These are phyloP conservation scores for Phytophthora megakarya DNA, from an alignment of 352 stramenopile species.

Conservation along the genomic window DNA sequence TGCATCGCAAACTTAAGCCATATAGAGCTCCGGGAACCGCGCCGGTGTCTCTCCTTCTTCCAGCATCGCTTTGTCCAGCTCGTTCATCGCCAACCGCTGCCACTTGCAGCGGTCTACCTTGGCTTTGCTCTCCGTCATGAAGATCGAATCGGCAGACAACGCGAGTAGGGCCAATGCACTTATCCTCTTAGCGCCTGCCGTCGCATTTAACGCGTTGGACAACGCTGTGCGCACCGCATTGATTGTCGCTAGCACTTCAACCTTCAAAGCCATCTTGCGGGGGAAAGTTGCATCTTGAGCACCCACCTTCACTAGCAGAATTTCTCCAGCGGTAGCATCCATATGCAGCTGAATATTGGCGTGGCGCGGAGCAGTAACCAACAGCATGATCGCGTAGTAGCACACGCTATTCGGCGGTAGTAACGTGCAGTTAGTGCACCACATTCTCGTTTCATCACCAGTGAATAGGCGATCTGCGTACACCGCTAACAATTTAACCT, in stretches of 20 bases:
- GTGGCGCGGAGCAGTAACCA: constrained; percentile 44
- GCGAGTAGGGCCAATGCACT: constrained; percentile 44
- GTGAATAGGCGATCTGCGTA: constrained; percentile 77
- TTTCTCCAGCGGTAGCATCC: constrained; percentile 49
- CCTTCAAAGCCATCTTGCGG: constrained; percentile 46
- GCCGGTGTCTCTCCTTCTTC: constrained; percentile 32
- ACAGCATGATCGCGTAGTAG: constrained; percentile 69
- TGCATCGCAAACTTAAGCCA: constrained; percentile 26
- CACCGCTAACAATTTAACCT: constrained; percentile 54
- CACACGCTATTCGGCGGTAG: constrained; percentile 56
- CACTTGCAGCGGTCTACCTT: constrained; percentile 48
- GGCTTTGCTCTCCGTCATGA: constrained; percentile 47
- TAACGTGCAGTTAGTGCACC: constrained; percentile 80
- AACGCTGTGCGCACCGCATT: constrained; percentile 62
- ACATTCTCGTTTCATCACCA: constrained; percentile 79
- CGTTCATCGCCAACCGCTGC: constrained; percentile 52
- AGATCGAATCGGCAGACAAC: constrained; percentile 51
- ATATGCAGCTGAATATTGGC: constrained; percentile 76
- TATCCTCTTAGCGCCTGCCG: constrained; percentile 25
- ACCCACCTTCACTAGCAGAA: constrained; percentile 69
- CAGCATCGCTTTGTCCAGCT: constrained; percentile 35
- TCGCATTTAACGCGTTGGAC: constrained; percentile 58
- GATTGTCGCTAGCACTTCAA: constrained; percentile 45
- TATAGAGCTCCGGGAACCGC: constrained; percentile 47
- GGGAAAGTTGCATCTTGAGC: constrained; percentile 56